Evolutionary conservation across 73 alveolate species (phyloP).

Genomic region (Tetrahymena malaccensis): DNA sequence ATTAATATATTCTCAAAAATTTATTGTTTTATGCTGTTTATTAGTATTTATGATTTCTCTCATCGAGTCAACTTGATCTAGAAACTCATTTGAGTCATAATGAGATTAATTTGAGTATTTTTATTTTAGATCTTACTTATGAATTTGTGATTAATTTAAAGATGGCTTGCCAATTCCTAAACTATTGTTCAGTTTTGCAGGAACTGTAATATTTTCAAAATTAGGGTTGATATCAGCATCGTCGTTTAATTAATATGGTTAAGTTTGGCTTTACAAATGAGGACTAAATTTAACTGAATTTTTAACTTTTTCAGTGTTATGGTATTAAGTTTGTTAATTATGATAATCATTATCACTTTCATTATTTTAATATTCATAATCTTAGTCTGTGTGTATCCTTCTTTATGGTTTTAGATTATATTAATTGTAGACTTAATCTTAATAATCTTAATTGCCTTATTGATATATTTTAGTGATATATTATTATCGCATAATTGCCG

Average conservation of each 20-base stretch:
- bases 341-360: background rate
- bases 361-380: background rate
- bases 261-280: background rate
- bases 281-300: background rate
- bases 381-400: background rate
- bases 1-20: background rate
- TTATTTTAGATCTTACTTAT: background rate
- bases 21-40: background rate
- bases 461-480: background rate
- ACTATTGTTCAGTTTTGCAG: background rate
- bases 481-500: background rate
- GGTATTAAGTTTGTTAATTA: background rate
- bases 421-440: background rate
- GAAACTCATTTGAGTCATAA: background rate
- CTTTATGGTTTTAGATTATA: background rate
- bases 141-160: background rate
- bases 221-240: background rate
- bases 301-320: background rate
- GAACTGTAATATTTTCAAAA: background rate
- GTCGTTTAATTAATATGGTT: background rate
- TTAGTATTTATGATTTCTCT: background rate
- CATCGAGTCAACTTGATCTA: background rate
- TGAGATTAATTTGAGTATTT: background rate
- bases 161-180: background rate
- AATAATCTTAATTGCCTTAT: background rate